Evolutionary conservation across 139 green algal genomes (phyloP), one percentile per base, ranked within the genome.

Genomic region (Pleodorina starrii): DNA sequence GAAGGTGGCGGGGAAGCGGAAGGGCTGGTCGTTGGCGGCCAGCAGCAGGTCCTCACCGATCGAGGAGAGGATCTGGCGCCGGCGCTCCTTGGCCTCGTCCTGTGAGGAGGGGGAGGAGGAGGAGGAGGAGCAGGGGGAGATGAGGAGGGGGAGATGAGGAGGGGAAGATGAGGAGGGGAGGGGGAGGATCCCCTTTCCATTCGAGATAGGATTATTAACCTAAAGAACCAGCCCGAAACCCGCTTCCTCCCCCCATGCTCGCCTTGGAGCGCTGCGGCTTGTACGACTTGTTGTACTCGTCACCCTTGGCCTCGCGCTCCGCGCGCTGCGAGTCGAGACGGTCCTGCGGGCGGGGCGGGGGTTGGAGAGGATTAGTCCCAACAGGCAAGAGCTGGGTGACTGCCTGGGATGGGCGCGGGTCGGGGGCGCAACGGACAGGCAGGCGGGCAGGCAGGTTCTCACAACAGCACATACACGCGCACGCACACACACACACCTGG

Each of bases 1-100:
- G 95, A 99, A 99, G 51, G 96, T 97, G 40, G 98, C 98, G 23
- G 98, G 98, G 96, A 99, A 99, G 50, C 98, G 92, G 95, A 99
- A 99, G 40, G 98, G 98, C 96, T 99, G 98, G 96, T 99, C 98
- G 23, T 94, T 95, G 19, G 96, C 94, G 11, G 98, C 97, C 27
- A 98, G 80, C 87, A 99, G 92, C 77, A 99, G 91, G 88, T 99
- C 98, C 95, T 99, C 98, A 3, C 97, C 97, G 84, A 99, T 98
- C 91, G 89, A 94, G 25, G 94, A 90, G 48, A 99, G 92, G 89
- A 99, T 99, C 91, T 97, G 86, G 92, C 98, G 98, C 71, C 97
- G 93, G n/a, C 90, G 83, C 88, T 90, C 79, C 90, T 96, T 96
- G 43, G 90, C 80, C 91, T 97, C 95, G 27, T 98, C 95, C 85